Base-by-base conservation (phyloP, 2,329 filamentous ascomycete species). In the Cadophora sp. region DNA sequence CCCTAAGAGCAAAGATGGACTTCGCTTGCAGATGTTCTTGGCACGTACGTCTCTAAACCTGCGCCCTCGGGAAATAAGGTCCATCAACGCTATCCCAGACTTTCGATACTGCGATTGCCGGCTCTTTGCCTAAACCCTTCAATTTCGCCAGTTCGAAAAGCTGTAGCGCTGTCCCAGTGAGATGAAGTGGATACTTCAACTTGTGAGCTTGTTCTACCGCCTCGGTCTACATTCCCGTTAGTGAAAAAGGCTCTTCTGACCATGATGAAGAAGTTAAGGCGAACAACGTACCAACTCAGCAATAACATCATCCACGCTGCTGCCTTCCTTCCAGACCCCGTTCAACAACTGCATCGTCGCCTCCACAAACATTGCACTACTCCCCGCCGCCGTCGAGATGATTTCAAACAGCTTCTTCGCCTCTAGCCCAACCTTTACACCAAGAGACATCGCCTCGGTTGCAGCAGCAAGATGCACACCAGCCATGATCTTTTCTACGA, bases 401-500 rank as follows among this genome's bases (percentile, higher is more conserved):
- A 83, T 79, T 1, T 86, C 84, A 62, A 78, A 81, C 6, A 86
- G 78, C 3, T 81, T 79, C 64, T 82, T 78, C 0, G 85, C 83
- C 66, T 88, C 84, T 29, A 88, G 73, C 0, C 85, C 85, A 4
- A 87, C 79, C 11, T 81, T 81, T 2, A 84, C 83, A 1, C 83
- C 86, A 62, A 89, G 82, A 0, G 85, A 84, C 80, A 88, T 86
- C 0, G 84, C 85, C 76, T 89, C 87, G 19, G 82, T 82, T 2
- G 85, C 81, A 0, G 83, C 79, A 9, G 85, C 81, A 58, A 89
- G 87, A 74, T 89, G 86, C 4, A 87, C 84, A 1, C 85, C 86
- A 0, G 85, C 85, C 51, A 89, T 82, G 4, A 88, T 81, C 71
- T 88, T 85, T 73, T 88, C 85, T 61, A 88, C 83, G 59, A 88